Percentiles rank a stretch among this genome's conserved stretches.
These are phyloP conservation scores for Dothistroma pini DNA, from an alignment of 2,329 filamentous ascomycete genomes.

Conservation along the genomic window DNA sequence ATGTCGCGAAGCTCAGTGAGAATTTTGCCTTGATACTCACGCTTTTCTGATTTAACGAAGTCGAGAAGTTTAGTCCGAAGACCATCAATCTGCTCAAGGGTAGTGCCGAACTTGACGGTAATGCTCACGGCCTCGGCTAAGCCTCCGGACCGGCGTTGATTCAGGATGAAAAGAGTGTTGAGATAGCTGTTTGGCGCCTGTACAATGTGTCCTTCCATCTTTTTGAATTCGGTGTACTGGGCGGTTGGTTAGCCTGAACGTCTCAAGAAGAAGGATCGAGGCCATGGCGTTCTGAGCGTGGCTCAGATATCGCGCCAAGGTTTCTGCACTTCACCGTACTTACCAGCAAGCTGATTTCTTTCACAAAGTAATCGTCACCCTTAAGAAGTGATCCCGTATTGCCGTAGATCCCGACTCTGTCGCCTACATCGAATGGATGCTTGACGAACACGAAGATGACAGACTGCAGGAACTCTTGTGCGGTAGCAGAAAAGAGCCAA, in stretches of 20 bases:
- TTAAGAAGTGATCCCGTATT: slow-evolving; percentile 74
- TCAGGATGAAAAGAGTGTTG: slow-evolving; percentile 85
- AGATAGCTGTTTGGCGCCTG: slow-evolving; percentile 93
- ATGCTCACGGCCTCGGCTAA: slow-evolving; percentile 83
- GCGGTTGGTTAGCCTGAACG: too few relatives aligned
- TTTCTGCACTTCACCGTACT: too few relatives aligned
- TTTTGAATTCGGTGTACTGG: slow-evolving; percentile 90
- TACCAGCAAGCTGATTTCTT: slow-evolving; percentile 76
- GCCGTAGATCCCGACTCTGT: slow-evolving; percentile 87
- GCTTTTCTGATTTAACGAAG: slow-evolving; percentile 80
- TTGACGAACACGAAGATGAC: slow-evolving; percentile 96
- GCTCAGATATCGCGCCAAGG: too few relatives aligned
- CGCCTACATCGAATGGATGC: slow-evolving; percentile 94
- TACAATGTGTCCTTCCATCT: slow-evolving; percentile 95
- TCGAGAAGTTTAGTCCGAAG: slow-evolving; percentile 77
- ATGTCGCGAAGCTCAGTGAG: slow-evolving; percentile 79
- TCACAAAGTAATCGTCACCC: slow-evolving; percentile 94
- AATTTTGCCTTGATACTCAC: slow-evolving; percentile 82
- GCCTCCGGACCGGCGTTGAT: slow-evolving; percentile 84
- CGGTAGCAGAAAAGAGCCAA: slow-evolving; percentile 89
- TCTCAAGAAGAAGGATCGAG: too few relatives aligned
- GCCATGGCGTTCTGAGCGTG: too few relatives aligned
- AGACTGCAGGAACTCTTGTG: slow-evolving; percentile 91
- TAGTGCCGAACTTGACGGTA: slow-evolving; percentile 83
- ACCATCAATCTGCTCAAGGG: slow-evolving; percentile 74